Percentiles rank a stretch among this genome's conserved stretches.
Conservation (phyloP, 176 grass and related monocot genomes). For the Bothriochloa decipiens region DNA sequence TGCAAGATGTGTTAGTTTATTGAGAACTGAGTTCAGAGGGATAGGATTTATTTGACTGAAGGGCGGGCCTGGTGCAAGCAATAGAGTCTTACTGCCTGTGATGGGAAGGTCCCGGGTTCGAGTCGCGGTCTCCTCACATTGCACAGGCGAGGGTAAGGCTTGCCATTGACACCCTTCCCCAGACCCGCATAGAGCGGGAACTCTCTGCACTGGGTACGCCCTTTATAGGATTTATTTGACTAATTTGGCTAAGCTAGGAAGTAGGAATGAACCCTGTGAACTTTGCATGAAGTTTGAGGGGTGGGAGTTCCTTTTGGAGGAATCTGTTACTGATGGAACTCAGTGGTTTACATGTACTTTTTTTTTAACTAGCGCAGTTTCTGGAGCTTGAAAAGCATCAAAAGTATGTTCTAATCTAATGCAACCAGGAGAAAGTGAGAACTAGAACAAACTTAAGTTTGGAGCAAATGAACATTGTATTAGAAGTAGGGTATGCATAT, state of each 20-base stretch:
- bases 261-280: not conserved
- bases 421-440: not conserved
- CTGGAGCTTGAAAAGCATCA: not conserved
- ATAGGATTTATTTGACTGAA: not conserved
- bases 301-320: not conserved
- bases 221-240: not conserved
- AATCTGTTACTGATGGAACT: not conserved
- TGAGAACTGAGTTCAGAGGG: not conserved
- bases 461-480: not conserved
- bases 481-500: not conserved
- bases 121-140: too few relatives aligned
- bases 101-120: too few relatives aligned
- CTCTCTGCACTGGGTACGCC: too few relatives aligned
- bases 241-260: not conserved
- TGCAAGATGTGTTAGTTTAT: not conserved
- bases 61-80: too few relatives aligned
- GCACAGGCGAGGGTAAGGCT: too few relatives aligned
- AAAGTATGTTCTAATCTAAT: not conserved
- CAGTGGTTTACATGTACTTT: not conserved
- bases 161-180: too few relatives aligned
- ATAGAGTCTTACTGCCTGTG: too few relatives aligned
- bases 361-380: not conserved
- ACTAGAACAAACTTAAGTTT: not conserved
- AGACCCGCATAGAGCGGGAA: too few relatives aligned
- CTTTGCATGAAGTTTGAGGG: conserved; percentile 18